Conservation (phyloP, 495 filamentous ascomycete species). For the Margaritispora aquatica region DNA sequence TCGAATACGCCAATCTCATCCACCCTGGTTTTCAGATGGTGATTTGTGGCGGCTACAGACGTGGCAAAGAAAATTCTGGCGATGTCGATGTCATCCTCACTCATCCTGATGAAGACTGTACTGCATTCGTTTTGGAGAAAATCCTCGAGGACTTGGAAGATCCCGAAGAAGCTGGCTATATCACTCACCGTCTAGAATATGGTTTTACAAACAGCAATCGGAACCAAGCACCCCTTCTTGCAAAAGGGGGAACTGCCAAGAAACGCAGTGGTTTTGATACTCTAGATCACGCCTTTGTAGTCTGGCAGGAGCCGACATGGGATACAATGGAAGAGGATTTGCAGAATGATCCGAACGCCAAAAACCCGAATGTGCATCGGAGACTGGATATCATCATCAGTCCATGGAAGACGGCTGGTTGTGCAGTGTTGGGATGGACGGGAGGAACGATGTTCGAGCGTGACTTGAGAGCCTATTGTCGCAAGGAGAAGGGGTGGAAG, state of each 20-base stretch:
- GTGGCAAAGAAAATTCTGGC: conserved; percentile 65
- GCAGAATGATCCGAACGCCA: conserved; percentile 28
- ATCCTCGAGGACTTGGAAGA: conserved; percentile 59
- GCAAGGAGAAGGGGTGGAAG: conserved; percentile 65
- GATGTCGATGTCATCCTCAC: conserved; percentile 86
- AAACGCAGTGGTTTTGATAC: conserved; percentile 64
- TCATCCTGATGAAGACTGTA: conserved; percentile 64
- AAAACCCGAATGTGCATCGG: conserved; percentile 71
- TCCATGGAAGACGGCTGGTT: conserved; percentile 83
- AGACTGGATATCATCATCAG: conserved; percentile 91
- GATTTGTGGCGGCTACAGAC: conserved; percentile 79
- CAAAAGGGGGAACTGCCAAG: conserved; percentile 33
- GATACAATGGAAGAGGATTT: conserved; percentile 29
- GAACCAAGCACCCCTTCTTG: conserved; percentile 59
- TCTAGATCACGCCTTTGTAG: conserved; percentile 84
- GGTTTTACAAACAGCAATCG: conserved; percentile 59
- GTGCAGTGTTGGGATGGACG: conserved; percentile 83
- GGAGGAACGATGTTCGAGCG: conserved; percentile 86
- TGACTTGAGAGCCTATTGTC: conserved; percentile 76
- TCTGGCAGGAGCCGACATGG: conserved; percentile 82
- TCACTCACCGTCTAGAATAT: conserved; percentile 78
- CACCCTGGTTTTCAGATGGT: conserved; percentile 57
- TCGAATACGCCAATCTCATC: conserved; percentile 51
- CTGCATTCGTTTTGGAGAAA: conserved; percentile 56
- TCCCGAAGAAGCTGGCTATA: conserved; percentile 60